These are phyloP conservation scores for Saturnispora hagleri DNA, from an alignment of 805 yeast genomes.

Conservation along the genomic window DNA sequence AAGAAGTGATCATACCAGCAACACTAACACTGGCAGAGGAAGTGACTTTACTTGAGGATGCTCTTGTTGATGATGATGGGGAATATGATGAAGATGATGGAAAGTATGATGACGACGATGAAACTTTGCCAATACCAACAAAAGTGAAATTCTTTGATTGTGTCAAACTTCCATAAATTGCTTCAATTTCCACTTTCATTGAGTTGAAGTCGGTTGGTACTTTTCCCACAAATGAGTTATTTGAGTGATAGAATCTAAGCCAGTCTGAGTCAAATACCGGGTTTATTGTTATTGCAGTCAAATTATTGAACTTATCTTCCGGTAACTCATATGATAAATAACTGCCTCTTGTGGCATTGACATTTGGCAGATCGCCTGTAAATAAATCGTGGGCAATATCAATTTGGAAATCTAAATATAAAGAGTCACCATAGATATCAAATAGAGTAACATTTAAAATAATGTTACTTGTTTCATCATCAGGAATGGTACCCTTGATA, in stretches of 20 bases:
- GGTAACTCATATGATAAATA: constrained; percentile 50
- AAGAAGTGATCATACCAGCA: constrained; percentile 14
- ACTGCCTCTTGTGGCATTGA: constrained; percentile 60
- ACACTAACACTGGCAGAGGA: background rate
- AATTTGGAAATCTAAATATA: constrained; percentile 48
- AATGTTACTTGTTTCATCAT: constrained; percentile 29
- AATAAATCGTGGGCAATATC: constrained; percentile 47
- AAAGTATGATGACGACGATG: constrained; percentile 17
- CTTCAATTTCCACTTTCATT: constrained; percentile 35
- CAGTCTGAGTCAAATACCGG: constrained; percentile 44
- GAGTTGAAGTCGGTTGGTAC: constrained; percentile 45
- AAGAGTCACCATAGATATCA: constrained; percentile 53
- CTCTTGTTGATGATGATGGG: constrained; percentile 17
- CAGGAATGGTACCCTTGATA: constrained; percentile 51
- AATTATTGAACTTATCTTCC: constrained; percentile 48
- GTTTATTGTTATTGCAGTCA: constrained; percentile 38
- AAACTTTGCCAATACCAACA: constrained; percentile 35
- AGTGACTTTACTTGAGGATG: background rate
- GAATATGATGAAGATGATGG: constrained; percentile 19
- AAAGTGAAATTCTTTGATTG: constrained; percentile 42
- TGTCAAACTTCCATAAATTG: constrained; percentile 25
- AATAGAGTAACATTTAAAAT: constrained; percentile 45
- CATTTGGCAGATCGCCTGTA: constrained; percentile 42
- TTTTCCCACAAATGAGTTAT: constrained; percentile 59
- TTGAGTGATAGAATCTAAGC: constrained; percentile 53